Evolutionary conservation across 1,139 yeast genomes (phyloP), one percentile per base, ranked within the genome.

Genomic region (Candida sp.): DNA sequence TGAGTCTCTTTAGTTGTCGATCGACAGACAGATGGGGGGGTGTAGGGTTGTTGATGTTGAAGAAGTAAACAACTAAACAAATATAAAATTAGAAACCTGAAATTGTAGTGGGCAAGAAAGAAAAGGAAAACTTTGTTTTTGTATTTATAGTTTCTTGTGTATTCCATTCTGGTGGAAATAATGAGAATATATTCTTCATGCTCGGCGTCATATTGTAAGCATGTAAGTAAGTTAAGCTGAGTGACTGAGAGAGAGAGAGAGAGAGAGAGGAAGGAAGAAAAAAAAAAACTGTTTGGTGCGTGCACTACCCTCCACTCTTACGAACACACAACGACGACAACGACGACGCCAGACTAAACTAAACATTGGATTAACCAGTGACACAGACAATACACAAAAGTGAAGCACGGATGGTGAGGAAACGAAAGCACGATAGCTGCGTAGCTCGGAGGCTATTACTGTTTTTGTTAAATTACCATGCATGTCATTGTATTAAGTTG

Each of bases 141-240:
- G 40, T 37, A 37, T 37, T 37, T 37, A 37, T 37, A 37, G 40
- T 37, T 37, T 37, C 40, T 37, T 17, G 27, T n/a, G 27, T 34
- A 34, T 9, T 22, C 12, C 38, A 12, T 34, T 17, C 17, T 17
- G 38, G 38, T 1, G 9, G 34, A 12, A 32, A 11, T 11, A 32
- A 3, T 32, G 32, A 7, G 9, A 7, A 30, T 30, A 30, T 33
- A 37, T 22, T 17, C 22, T 37, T 11, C 25, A 37, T 37, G 40
- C 40, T 37, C 40, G 40, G 40, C 40, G 40, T 37, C 40, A 37
- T 37, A 37, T 22, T n/a, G n/a, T 37, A 37, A 37, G 11, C 26
- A 37, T n/a, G n/a, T n/a, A n/a, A n/a, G n/a, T 5, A 37, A 9
- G 32, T 3, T 7, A 35, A 35, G 5, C 12, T 17, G 8, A 35